Base-by-base conservation (phyloP, 306 rosid species). In the Vigna angularis region DNA sequence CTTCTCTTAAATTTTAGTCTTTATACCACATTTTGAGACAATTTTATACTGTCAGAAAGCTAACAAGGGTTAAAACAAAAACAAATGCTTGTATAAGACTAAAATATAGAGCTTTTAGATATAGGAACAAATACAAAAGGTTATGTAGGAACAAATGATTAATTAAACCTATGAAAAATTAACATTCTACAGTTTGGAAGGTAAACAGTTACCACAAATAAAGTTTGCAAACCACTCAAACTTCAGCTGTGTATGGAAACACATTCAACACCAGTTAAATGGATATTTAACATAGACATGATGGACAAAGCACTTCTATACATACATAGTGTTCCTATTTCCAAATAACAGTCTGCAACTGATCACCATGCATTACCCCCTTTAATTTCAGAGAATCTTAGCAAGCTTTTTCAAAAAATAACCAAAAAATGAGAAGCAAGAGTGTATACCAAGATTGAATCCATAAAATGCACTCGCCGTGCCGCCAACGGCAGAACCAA, bases 401-500 rank as follows among this genome's bases (percentile, higher is more conserved):
- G 72, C 72, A 78, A 50, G 58, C 59, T 1, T 18, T 26, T 9
- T 28, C 5, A n/a, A 12, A 47, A 75, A 38, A 24, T 10, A 36
- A 6, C 24, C 5, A 49, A 72, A 74, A 4, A 51, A 4, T 9
- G 9, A 26, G 53, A 26, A 30, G 72, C 14, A 71, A 30, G 10
- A 42, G 56, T 1, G 44, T 24, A 63, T 82, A 90, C 97, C 94
- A 30, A 85, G 85, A 85, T 88, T 91, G 82, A 88, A 91, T 87
- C 94, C 93, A 83, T 90, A 91, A 77, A 91, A 91, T 5, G 89
- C 94, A 88, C 93, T 88, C 47, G 91, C 58, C n/a, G 86, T 88
- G 61, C 94, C 93, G 45, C 94, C 97, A 82, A 90, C 87, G 26
- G 91, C 97, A 69, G 94, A 91, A 56, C 94, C 91, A 87, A 91